Conservation (phyloP, 176 grass and related monocot species). For the Thalia dealbata region DNA sequence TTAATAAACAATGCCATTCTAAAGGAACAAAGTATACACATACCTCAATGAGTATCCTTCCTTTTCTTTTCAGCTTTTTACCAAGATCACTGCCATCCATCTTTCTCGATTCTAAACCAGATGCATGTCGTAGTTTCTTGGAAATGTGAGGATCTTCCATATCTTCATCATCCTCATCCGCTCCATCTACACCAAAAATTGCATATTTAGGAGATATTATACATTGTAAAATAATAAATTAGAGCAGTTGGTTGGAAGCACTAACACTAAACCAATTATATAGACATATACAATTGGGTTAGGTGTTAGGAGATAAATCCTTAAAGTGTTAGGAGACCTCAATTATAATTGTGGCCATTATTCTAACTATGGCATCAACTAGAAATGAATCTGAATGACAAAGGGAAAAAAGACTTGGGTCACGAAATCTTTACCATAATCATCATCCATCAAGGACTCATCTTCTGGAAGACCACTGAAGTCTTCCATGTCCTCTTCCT, state of each 20-base stretch:
- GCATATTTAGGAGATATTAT: background rate
- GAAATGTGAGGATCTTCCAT: conserved; percentile 10
- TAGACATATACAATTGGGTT: no score
- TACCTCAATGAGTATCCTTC: conserved; percentile 75
- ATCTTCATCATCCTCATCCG: conserved; percentile 35
- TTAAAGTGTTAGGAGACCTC: no score
- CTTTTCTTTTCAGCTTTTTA: conserved; percentile 47
- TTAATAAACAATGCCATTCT: background rate
- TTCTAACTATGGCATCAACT: background rate
- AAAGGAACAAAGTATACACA: background rate
- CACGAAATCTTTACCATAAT: conserved; percentile 18
- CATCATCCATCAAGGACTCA: conserved; percentile 19
- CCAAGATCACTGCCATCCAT: conserved; percentile 22
- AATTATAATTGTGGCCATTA: background rate
- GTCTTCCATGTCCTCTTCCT: conserved; percentile 85
- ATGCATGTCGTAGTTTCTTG: conserved; percentile 39
- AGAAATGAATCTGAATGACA: background rate
- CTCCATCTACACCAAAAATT: conserved; percentile 24
- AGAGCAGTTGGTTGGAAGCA: no score
- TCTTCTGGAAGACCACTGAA: conserved; percentile 34
- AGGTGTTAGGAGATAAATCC: no score
- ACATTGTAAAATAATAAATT: no score
- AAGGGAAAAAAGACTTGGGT: background rate
- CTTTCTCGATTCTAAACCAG: conserved; percentile 26
- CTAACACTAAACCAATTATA: no score